Conservation (phyloP, 2,329 filamentous ascomycete genomes). For the Botrytis porri region DNA sequence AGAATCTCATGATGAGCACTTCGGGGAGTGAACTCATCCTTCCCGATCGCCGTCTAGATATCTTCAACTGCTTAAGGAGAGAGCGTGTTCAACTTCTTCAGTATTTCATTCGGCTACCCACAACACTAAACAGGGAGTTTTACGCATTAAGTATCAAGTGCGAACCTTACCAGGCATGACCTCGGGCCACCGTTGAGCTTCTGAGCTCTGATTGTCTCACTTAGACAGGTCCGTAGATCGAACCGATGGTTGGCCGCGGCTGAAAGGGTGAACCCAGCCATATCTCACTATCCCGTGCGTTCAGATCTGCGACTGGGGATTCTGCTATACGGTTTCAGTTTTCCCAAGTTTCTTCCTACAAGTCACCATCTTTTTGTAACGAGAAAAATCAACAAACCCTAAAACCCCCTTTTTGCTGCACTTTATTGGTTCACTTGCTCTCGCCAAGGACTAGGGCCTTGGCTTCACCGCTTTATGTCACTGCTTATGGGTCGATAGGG, state of each 20-base stretch:
- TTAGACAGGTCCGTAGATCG: background rate
- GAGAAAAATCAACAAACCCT: background rate
- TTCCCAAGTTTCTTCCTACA: background rate
- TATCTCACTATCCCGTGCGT: background rate
- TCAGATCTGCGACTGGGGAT: conserved; percentile 5
- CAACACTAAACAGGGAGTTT: background rate
- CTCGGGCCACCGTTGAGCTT: conserved; percentile 7
- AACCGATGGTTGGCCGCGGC: background rate
- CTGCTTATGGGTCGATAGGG: background rate
- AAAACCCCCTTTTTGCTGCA: conserved; percentile 5
- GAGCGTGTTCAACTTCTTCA: background rate
- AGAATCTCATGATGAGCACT: background rate
- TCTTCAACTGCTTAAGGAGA: background rate
- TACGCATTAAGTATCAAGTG: background rate
- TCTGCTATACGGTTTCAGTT: background rate
- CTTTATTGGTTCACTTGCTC: background rate
- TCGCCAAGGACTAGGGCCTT: background rate
- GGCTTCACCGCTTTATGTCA: conserved; percentile 4
- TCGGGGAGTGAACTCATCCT: background rate
- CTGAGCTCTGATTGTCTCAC: background rate
- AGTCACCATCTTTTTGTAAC: background rate
- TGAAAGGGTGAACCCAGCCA: background rate
- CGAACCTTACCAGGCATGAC: background rate
- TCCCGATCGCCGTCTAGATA: background rate
- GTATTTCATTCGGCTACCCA: background rate